A percentile compares a stretch with the other conserved stretches of the same genome.
phyloP scores from a whole-genome alignment of 768 basidiomycete species.

The Tylopilus sp. region DNA sequence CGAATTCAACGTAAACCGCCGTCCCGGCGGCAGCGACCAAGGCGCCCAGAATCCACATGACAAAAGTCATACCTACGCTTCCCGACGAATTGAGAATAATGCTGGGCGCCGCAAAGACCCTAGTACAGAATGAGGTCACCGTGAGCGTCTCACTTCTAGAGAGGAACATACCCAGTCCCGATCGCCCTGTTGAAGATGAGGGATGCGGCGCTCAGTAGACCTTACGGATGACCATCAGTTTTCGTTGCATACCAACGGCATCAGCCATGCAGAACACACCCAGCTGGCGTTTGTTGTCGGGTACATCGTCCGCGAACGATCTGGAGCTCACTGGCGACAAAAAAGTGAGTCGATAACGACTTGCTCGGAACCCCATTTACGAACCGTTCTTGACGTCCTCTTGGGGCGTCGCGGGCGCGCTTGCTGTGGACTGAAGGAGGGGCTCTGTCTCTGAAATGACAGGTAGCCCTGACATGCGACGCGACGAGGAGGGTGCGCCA shows the following conservation, averaged over 20 bases:
- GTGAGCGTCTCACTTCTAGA: neutral
- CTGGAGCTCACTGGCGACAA: conserved; percentile 1
- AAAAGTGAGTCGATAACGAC: neutral
- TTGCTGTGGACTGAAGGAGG: conserved; percentile 7
- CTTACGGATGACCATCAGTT: conserved; percentile 1
- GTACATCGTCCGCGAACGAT: conserved; percentile 42
- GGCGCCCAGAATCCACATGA: conserved; percentile 72
- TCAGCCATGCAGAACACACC: conserved; percentile 35
- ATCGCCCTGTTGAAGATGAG: conserved; percentile 78
- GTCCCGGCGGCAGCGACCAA: conserved; percentile 63
- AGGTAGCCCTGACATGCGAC: neutral
- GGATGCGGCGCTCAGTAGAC: conserved; percentile 48
- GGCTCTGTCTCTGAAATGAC: conserved; percentile 20
- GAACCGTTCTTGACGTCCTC: conserved; percentile 14
- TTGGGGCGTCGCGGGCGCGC: neutral
- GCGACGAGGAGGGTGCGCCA: neutral
- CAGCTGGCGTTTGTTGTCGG: conserved; percentile 45
- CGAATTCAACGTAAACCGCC: conserved; percentile 70
- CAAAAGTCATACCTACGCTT: conserved; percentile 63
- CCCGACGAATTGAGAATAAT: conserved; percentile 64
- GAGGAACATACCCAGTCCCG: conserved; percentile 56
- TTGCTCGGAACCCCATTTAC: neutral
- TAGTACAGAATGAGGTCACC: conserved; percentile 24
- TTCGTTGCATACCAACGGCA: neutral
- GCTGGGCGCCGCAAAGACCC: conserved; percentile 70